Evolutionary conservation across 2,329 filamentous ascomycete genomes (phyloP).

Genomic region (Parafenestella ontariensis): DNA sequence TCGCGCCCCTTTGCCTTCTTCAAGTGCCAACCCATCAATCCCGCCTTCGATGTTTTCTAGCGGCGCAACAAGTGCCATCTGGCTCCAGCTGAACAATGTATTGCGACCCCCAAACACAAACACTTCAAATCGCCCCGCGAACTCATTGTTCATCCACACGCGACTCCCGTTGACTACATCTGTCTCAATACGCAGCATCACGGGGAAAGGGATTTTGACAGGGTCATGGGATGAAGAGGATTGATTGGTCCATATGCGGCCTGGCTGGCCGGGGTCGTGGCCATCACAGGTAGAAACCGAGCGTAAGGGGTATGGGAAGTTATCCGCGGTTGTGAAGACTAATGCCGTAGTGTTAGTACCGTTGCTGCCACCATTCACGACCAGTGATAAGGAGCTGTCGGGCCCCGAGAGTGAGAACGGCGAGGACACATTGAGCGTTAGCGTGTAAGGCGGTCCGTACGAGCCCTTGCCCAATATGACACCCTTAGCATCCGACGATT

Average conservation of each 20-base stretch:
- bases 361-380: conserved; percentile 14
- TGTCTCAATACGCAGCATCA: conserved; percentile 53
- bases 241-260: conserved; percentile 61
- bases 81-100: conserved; percentile 61
- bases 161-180: conserved; percentile 57
- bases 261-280: conserved; percentile 56
- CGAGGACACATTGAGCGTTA: conserved; percentile 48
- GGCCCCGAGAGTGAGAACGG: conserved; percentile 55
- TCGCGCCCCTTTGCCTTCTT: background rate
- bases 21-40: conserved; percentile 21
- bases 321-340: conserved; percentile 51
- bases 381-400: conserved; percentile 53
- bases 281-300: conserved; percentile 53
- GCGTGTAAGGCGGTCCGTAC: conserved; percentile 57
- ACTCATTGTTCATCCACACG: conserved; percentile 57
- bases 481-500: conserved; percentile 1
- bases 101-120: conserved; percentile 63
- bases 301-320: conserved; percentile 57
- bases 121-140: conserved; percentile 61
- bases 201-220: conserved; percentile 46
- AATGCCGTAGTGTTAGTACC: conserved; percentile 39
- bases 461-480: conserved; percentile 46
- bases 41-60: conserved; percentile 47
- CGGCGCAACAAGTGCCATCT: conserved; percentile 64
- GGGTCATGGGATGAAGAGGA: conserved; percentile 55